Evolutionary conservation across 495 filamentous ascomycete genomes (phyloP), one percentile per base, ranked within the genome.

Genomic region (Echria macrotheca): DNA sequence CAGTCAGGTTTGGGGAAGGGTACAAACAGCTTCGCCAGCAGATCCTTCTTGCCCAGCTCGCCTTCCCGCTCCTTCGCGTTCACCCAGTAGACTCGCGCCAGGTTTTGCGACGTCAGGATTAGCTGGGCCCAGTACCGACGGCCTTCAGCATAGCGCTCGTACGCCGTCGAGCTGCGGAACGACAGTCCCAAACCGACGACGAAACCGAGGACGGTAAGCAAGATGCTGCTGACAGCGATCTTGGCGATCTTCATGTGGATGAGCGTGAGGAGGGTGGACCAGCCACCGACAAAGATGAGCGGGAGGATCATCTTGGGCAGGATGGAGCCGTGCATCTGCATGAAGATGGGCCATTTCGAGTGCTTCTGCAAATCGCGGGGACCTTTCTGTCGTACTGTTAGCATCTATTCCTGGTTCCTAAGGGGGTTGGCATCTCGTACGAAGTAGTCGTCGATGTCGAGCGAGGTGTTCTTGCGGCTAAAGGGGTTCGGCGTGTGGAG

Each of bases 171-270:
- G 54, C 80, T 86, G 41, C 88, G 83, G 70, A 95, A 93, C 18
- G 84, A 88, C 53, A 95, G 70, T 1, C 85, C 78, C 59, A 94
- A 66, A 73, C 84, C 86, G 56, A 95, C 86, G 52, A 94, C 87
- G 73, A 95, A 93, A 83, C 88, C 89, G 22, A 87, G 79, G 9
- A 94, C 83, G 11, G 87, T 94, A 26, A 95, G 76, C 7, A 95
- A 73, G 45, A 90, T 75, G 18, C 74, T 79, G 52, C 78, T 75
- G 21, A 93, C 81, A 17, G 76, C 76, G 2, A 87, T 70, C 71
- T 44, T 71, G 60, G 15, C 71, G 29, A 61, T 51, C 26, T 52
- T 42, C 43, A 48, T 37, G 28, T 53, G 47, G 44, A 94, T 72
- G 18, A 67, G 67, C 4, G 85, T 89, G 52, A 94, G 81, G 2